phyloP scores from a whole-genome alignment of 306 rosid genomes.

The Quercus glauca region DNA sequence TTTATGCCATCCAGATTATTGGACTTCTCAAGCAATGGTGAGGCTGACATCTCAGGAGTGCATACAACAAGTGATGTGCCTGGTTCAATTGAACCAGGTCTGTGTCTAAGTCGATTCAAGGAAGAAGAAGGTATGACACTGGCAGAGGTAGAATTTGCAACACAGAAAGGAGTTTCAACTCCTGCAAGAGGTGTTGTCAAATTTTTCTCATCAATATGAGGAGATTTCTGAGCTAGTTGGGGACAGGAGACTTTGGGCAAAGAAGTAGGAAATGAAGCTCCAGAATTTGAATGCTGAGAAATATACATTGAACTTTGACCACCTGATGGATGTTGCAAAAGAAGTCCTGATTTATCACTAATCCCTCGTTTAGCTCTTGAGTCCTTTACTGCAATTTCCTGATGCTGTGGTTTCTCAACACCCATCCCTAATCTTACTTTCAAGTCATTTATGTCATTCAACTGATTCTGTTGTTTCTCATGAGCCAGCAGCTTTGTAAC shows the following conservation, averaged over 20 bases:
- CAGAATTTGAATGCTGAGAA: background rate
- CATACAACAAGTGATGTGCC: constrained; percentile 1
- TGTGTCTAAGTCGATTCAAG: background rate
- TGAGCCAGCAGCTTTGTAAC: background rate
- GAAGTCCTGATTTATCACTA: background rate
- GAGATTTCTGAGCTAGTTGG: background rate
- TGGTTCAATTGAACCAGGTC: background rate
- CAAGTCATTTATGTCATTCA: background rate
- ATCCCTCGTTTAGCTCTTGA: background rate
- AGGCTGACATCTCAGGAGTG: constrained; percentile 15
- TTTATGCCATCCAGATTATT: background rate
- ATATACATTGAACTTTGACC: background rate
- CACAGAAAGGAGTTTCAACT: background rate
- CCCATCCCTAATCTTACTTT: background rate
- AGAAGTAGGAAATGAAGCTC: background rate
- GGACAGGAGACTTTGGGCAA: background rate
- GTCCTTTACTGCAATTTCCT: background rate
- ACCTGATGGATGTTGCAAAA: background rate
- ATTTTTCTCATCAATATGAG: background rate
- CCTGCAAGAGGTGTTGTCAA: background rate
- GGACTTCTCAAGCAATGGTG: constrained; percentile 9
- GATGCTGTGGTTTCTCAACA: background rate
- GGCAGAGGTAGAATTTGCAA: constrained; percentile 5
- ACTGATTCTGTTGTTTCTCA: background rate
- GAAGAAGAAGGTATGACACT: background rate